phyloP scores from a whole-genome alignment of 2,329 filamentous ascomycete species.

The Daldinia sp. region DNA sequence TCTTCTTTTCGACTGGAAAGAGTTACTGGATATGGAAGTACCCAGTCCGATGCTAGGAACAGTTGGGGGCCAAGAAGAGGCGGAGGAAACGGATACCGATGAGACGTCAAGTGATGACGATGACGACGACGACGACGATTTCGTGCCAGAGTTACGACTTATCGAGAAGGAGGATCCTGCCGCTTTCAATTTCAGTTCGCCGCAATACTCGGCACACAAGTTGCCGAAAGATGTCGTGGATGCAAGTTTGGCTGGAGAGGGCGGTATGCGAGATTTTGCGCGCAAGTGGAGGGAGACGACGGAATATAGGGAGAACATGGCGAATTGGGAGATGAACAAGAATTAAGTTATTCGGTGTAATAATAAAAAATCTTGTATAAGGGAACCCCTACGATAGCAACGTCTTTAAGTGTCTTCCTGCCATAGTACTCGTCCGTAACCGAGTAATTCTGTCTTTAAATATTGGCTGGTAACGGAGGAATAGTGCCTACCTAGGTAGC shows the following conservation, averaged over 20 bases:
- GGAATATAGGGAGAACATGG: conserved; percentile 44
- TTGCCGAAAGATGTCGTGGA: conserved; percentile 91
- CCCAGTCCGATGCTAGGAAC: conserved; percentile 64
- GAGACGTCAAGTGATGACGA: conserved; percentile 49
- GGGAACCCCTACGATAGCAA: not conserved
- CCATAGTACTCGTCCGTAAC: not conserved
- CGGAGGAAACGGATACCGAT: conserved; percentile 46
- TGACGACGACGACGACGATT: conserved; percentile 60
- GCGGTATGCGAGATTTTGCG: conserved; percentile 82
- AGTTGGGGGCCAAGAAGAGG: conserved; percentile 50
- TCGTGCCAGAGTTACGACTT: conserved; percentile 80
- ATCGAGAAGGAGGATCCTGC: conserved; percentile 86
- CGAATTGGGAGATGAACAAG: conserved; percentile 43
- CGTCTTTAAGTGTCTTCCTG: not conserved
- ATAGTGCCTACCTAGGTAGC: too few species aligned
- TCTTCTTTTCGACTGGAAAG: conserved; percentile 87
- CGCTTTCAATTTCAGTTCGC: conserved; percentile 83
- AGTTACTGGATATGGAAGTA: conserved; percentile 78
- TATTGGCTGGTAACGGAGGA: not conserved
- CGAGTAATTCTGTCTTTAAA: not conserved
- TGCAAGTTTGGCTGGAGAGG: conserved; percentile 71
- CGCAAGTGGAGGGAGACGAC: conserved; percentile 73
- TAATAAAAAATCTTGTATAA: not conserved
- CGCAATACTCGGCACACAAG: conserved; percentile 95
- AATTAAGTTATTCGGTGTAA: not conserved